A percentile compares a stretch with the other conserved stretches of the same genome.
Conservation (phyloP, 306 rosid genomes). For the Elaeagnus macrophylla region DNA sequence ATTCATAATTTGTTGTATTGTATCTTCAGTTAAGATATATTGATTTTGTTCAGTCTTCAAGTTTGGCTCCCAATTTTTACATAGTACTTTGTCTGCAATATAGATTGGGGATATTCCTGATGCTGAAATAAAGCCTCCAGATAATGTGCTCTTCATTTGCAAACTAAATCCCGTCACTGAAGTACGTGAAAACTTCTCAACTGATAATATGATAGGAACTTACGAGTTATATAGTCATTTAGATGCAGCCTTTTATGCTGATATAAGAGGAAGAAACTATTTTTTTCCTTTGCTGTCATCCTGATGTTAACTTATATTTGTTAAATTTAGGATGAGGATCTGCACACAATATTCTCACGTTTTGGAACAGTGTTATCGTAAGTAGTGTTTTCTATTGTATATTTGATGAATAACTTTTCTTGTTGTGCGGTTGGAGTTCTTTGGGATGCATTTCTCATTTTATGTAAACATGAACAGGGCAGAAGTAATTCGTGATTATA, state of each 20-base stretch:
- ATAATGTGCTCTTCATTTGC: constrained; percentile 81
- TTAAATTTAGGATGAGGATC: constrained; percentile 70
- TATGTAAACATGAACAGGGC: constrained; percentile 52
- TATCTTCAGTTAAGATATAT: too few relatives aligned
- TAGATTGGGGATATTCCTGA: constrained; percentile 98
- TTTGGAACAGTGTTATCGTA: constrained; percentile 78
- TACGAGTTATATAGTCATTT: not conserved
- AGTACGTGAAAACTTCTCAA: constrained; percentile 35
- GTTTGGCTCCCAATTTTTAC: not conserved
- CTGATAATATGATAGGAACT: constrained; percentile 10
- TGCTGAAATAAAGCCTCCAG: constrained; percentile 94
- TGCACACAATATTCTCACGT: constrained; percentile 88
- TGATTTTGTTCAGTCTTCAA: too few relatives aligned
- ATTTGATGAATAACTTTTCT: not conserved
- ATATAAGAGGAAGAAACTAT: not conserved
- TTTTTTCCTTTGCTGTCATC: not conserved
- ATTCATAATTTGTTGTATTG: not conserved
- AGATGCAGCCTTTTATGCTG: not conserved
- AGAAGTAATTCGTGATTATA: constrained; percentile 81
- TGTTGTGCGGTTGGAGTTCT: not conserved
- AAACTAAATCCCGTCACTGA: constrained; percentile 93
- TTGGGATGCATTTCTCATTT: constrained; percentile 21
- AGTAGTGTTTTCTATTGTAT: constrained; percentile 33
- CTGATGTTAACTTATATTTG: constrained; percentile 5
- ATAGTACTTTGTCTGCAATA: constrained; percentile 1